Evolutionary conservation across 1,284 basidiomycete species (phyloP).

Genomic region (Athelia psychrophila): DNA sequence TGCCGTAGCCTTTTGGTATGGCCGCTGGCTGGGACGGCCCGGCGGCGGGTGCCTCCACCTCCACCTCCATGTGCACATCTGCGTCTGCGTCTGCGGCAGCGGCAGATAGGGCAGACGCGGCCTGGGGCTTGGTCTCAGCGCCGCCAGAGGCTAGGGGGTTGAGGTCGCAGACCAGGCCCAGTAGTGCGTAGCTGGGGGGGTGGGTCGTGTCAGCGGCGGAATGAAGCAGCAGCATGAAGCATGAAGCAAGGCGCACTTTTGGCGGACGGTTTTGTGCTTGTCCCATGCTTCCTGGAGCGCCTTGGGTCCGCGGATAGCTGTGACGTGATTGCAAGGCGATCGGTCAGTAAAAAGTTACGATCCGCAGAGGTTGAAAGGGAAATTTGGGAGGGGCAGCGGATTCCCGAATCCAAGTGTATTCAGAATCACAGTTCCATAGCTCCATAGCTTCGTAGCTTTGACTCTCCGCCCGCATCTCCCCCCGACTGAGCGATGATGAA

Average conservation of each 20-base stretch:
- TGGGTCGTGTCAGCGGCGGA: not conserved
- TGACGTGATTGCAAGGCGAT: not conserved
- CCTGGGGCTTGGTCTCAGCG: constrained; percentile 32
- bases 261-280: constrained; percentile 83
- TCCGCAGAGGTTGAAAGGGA: too few species aligned
- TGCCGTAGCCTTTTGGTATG: constrained; percentile 76
- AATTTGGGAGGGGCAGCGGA: constrained; percentile 1
- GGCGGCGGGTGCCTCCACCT: constrained; percentile 7
- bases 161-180: constrained; percentile 70
- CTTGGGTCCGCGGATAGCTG: constrained; percentile 83
- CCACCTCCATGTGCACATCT: constrained; percentile 4
- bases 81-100: not conserved
- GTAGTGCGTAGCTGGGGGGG: constrained; percentile 64
- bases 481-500: not conserved
- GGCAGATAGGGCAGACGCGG: not conserved
- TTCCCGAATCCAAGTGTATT: not conserved
- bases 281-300: constrained; percentile 88
- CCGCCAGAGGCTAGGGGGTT: constrained; percentile 65
- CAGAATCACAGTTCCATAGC: too few species aligned
- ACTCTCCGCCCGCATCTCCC: too few species aligned
- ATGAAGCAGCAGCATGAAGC: constrained; percentile 4
- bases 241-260: constrained; percentile 69
- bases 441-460: too few species aligned
- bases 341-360: not conserved
- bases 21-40: constrained; percentile 11